Evolutionary conservation across 371 early-diverging fungal genomes (phyloP).

Genomic region (Smittium culicis): DNA sequence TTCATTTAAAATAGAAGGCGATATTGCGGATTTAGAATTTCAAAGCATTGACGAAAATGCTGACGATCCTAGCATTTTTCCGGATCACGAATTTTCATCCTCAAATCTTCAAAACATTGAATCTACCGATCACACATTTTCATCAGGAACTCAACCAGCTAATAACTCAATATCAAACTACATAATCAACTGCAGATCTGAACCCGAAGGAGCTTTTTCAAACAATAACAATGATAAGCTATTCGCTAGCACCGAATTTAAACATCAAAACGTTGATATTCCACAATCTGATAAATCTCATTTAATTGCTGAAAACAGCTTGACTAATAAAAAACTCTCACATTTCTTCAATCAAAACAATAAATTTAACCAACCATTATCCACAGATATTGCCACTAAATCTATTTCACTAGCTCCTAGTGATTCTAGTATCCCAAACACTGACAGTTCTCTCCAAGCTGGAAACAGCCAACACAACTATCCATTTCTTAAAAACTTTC

Average conservation of each 20-base stretch:
- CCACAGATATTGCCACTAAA: too few species aligned
- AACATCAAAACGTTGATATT: background rate
- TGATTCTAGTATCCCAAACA: background rate
- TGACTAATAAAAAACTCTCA: background rate
- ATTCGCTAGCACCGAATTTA: background rate
- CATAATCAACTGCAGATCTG: background rate
- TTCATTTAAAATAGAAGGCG: slow-evolving; percentile 57
- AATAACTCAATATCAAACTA: background rate
- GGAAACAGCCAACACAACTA: background rate
- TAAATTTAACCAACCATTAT: background rate
- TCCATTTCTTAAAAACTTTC: background rate
- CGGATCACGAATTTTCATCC: background rate
- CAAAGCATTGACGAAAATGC: background rate
- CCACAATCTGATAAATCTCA: background rate
- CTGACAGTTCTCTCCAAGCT: background rate
- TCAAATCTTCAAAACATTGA: background rate
- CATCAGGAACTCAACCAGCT: background rate
- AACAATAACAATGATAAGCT: background rate
- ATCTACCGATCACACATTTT: background rate
- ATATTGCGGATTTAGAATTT: slow-evolving; percentile 4
- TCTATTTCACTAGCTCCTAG: background rate
- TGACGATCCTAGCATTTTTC: background rate
- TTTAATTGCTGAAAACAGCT: too few species aligned
- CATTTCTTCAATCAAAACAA: background rate
- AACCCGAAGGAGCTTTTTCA: background rate